phyloP scores from a whole-genome alignment of 2,329 filamentous ascomycete species.

The Fusarium sp. region DNA sequence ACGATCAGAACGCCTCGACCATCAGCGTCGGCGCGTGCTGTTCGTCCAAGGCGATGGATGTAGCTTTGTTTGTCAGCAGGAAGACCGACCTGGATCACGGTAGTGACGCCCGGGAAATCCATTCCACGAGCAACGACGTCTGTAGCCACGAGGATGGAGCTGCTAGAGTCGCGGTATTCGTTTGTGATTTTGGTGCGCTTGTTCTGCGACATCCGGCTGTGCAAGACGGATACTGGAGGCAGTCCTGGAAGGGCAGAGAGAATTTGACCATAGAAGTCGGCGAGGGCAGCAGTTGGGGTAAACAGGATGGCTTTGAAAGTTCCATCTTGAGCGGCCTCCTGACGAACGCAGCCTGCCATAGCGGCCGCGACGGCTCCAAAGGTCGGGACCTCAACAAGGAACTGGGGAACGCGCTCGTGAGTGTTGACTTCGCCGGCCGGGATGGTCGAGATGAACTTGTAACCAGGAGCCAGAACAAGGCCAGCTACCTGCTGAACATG shows the following conservation, averaged over 20 bases:
- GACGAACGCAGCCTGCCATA: conserved; percentile 67
- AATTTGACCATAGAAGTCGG: conserved; percentile 63
- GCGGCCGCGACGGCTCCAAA: conserved; percentile 74
- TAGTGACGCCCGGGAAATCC: conserved; percentile 78
- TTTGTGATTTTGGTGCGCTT: conserved; percentile 71
- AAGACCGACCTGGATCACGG: conserved; percentile 73
- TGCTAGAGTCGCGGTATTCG: conserved; percentile 64
- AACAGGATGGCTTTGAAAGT: conserved; percentile 89
- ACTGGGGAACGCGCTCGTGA: conserved; percentile 81
- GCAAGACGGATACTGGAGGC: conserved; percentile 59
- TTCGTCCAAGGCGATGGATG: conserved; percentile 76
- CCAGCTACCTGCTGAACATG: conserved; percentile 83
- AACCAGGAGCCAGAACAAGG: conserved; percentile 74
- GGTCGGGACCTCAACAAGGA: conserved; percentile 74
- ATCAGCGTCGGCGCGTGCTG: conserved; percentile 72
- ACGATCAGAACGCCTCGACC: conserved; percentile 73
- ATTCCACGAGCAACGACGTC: conserved; percentile 79
- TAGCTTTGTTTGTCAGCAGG: conserved; percentile 72
- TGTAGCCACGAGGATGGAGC: conserved; percentile 72
- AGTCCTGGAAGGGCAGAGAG: conserved; percentile 55
- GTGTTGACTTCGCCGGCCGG: conserved; percentile 80
- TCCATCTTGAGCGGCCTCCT: conserved; percentile 55
- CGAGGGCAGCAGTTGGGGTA: conserved; percentile 70
- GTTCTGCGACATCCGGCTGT: conserved; percentile 63
- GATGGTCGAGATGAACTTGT: conserved; percentile 87